phyloP scores from a whole-genome alignment of 2,329 filamentous ascomycete species.

The Arthroderma uncinatum region DNA sequence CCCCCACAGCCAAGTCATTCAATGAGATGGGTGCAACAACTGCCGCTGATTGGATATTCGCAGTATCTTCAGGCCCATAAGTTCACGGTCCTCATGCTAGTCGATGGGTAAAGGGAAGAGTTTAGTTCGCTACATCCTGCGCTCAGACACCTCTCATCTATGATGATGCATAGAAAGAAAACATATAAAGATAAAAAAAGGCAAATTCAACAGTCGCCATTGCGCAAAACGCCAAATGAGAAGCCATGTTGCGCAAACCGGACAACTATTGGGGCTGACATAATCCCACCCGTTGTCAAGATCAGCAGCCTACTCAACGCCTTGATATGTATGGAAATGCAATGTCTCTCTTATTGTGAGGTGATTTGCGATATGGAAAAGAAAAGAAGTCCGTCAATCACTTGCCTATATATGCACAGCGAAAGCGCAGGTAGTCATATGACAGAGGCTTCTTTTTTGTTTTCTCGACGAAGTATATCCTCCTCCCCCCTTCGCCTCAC shows the following conservation, averaged over 20 bases:
- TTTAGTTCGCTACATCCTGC: background rate
- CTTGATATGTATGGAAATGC: background rate
- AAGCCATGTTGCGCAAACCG: background rate
- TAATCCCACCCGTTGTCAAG: background rate
- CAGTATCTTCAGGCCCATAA: background rate
- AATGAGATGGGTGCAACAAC: background rate
- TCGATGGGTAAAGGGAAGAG: background rate
- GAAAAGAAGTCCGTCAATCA: background rate
- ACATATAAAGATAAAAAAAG: background rate
- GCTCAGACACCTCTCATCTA: background rate
- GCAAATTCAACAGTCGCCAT: background rate
- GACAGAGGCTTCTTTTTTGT: background rate
- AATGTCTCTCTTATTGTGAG: background rate
- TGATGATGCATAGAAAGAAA: constrained; percentile 2
- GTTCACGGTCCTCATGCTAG: constrained; percentile 3
- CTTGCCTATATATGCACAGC: background rate
- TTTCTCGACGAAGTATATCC: background rate
- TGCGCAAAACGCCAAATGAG: background rate
- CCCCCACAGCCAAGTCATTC: background rate
- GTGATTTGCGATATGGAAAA: background rate
- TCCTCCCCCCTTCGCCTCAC: background rate
- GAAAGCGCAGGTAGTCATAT: background rate
- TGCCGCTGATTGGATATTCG: background rate
- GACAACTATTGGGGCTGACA: background rate
- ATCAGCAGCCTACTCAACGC: background rate